Conservation (phyloP, 2,329 filamentous ascomycete species). For the Dichotomopilus funicola region DNA sequence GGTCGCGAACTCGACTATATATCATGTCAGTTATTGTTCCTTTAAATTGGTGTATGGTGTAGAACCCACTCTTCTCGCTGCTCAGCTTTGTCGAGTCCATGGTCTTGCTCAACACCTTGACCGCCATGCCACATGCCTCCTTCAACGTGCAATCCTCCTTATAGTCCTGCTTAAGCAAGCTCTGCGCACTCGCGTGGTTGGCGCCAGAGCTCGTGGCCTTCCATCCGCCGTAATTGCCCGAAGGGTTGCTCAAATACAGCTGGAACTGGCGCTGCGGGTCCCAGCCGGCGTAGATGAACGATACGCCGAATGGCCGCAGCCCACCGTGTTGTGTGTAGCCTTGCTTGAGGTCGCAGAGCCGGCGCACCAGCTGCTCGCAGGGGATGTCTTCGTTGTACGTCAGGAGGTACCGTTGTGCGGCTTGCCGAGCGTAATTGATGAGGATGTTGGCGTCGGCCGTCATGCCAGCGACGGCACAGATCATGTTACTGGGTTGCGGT, state of each 20-base stretch:
- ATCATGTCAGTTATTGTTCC: conserved; percentile 7
- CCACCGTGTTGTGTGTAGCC: conserved; percentile 99
- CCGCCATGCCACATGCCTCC: conserved; percentile 93
- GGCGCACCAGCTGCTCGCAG: conserved; percentile 95
- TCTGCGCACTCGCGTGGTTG: conserved; percentile 96
- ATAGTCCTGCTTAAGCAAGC: conserved; percentile 97
- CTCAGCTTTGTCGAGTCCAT: conserved; percentile 99
- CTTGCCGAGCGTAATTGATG: conserved; percentile 98
- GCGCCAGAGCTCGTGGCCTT: conserved; percentile 97
- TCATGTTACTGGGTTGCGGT: conserved; percentile 76
- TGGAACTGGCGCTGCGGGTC: conserved; percentile 96
- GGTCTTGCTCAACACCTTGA: conserved; percentile 99
- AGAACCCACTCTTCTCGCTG: conserved; percentile 91
- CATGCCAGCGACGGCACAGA: conserved; percentile 98
- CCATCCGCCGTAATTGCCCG: conserved; percentile 98
- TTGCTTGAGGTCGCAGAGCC: conserved; percentile 96
- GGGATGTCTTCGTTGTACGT: conserved; percentile 99
- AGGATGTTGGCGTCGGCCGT: conserved; percentile 99
- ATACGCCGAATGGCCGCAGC: conserved; percentile 94
- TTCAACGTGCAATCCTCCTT: conserved; percentile 96
- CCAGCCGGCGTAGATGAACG: conserved; percentile 99
- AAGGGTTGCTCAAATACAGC: conserved; percentile 97
- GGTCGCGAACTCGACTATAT: conserved; percentile 89
- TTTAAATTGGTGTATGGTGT: neutral
- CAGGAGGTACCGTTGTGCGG: conserved; percentile 92